Evolutionary conservation across 495 filamentous ascomycete genomes (phyloP).

Genomic region (Penicillium longicatenatum): DNA sequence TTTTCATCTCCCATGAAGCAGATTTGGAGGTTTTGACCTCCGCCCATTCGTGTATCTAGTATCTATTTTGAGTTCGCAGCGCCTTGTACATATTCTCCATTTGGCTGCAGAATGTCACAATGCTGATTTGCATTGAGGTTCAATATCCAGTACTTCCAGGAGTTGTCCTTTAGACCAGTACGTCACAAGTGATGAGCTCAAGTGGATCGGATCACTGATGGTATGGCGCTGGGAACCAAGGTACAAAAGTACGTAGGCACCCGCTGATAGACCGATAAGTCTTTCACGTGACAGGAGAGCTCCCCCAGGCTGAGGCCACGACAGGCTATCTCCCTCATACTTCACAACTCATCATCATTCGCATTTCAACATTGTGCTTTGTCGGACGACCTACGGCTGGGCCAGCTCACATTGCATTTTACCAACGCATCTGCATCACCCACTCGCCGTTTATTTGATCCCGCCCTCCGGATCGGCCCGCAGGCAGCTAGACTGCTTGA

Average conservation of each 20-base stretch:
- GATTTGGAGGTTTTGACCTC: neutral
- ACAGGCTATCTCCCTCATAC: conserved; percentile 24
- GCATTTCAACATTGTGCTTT: conserved; percentile 9
- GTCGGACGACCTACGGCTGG: neutral
- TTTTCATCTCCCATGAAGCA: neutral
- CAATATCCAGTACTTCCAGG: neutral
- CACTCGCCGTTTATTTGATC: neutral
- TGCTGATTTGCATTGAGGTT: neutral
- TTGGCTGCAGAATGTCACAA: conserved; percentile 4
- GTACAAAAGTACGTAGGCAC: neutral
- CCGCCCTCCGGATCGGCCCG: conserved; percentile 24
- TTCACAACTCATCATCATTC: conserved; percentile 11
- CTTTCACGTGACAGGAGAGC: conserved; percentile 36
- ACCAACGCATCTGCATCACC: neutral
- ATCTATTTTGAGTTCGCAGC: conserved; percentile 11
- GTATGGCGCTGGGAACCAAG: neutral
- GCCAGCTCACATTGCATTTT: neutral
- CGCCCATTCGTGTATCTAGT: conserved; percentile 4
- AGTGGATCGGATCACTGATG: neutral
- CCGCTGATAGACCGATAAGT: conserved; percentile 26
- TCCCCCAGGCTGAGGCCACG: conserved; percentile 35
- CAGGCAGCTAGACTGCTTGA: conserved; percentile 11
- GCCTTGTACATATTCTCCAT: conserved; percentile 22
- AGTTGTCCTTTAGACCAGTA: too few species aligned
- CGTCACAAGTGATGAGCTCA: too few species aligned